Evolutionary conservation across 441 rosid species (phyloP), one percentile per base, ranked within the genome.

Genomic region (Kokia cookei): DNA sequence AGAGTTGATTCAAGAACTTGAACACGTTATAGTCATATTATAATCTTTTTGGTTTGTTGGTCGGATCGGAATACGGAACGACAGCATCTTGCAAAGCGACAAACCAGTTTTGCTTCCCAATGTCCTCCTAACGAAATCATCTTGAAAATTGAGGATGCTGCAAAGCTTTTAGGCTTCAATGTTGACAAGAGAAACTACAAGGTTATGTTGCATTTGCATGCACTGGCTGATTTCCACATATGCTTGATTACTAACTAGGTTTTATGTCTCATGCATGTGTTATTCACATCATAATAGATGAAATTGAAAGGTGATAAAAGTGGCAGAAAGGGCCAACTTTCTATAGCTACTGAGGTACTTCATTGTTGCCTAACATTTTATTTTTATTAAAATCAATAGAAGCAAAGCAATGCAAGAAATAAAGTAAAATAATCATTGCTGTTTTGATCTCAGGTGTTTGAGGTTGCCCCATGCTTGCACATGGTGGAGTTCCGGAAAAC

Each of bases 381-480:
- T 32, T 32, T 3, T 29, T 32, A 32, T 32, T 32, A 29, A 48
- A 29, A 29, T n/a, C 45, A 68, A 47, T 27, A 19, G 19, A 47
- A 47, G 57, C 64, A 3, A 5, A 35, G 66, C 45, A 62, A 15
- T 3, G 4, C 8, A 50, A 67, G 7, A 48, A 6, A 0, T 3
- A 45, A 45, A 9, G 10, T 14, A 27, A 26, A 68, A 51, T 19
- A 29, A 40, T 65, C 17, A 47, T 65, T 63, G 61, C 29, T 70
- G 5, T 76, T 24, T 67, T 53, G 12, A 68, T 32, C 72, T 64
- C 78, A 94, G 97, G 97, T 94, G 77, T 94, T 92, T 59, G 99
- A 94, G 85, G 97, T 94, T 73, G 97, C 97, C n/a, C 98, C 99
- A 29, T 89, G 90, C 29, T 82, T 94, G 78, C 97, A 94, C 79